Evolutionary conservation across 306 rosid species (phyloP), one percentile per base, ranked within the genome.

Genomic region (Citrullus colocynthis): DNA sequence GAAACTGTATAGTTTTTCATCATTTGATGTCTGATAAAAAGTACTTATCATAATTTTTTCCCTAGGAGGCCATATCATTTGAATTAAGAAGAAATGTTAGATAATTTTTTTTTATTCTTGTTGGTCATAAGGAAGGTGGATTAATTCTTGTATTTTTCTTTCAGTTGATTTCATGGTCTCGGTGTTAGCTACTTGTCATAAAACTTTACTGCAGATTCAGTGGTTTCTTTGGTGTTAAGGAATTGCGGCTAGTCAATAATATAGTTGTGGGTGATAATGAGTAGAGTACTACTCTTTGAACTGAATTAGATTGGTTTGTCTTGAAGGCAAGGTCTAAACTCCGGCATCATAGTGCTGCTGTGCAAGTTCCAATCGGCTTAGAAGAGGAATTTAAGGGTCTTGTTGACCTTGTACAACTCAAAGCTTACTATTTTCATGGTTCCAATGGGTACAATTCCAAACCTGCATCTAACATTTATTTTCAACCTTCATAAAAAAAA

Each of bases 281-380:
- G 32, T 34, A 20, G 20, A 24, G 45, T 78, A 6, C 49, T 54
- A 78, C 1, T 51, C 48, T 54, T 32, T 39, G 39, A 36, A 20
- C 61, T 78, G 65, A 65, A 80, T 78, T 32, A 48, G 37, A 59
- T 84, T 80, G 80, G 59, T 71, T 78, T 88, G 75, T 83, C 74
- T 79, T 88, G 76, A 83, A 95, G 99, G 93, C 97, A 80, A 86
- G 99, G 87, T 82, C 97, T 73, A 95, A 92, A 86, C 99, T 95
- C 73, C 93, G 97, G 70, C 99, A 95, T 87, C 92, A 95, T 78
- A 91, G 92, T 87, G 99, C 99, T 80, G 99, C 97, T 41, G 42
- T 95, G 67, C 99, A 95, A 88, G 93, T 95, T 78, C 99, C 99
- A 15, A 91, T 95, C 60, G 99, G 99, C 57, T 88, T 95, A 85